Percentiles rank a stretch among this genome's conserved stretches.
phyloP scores from a whole-genome alignment of 2,329 filamentous ascomycete genomes.

The Corinectria fuckeliana region DNA sequence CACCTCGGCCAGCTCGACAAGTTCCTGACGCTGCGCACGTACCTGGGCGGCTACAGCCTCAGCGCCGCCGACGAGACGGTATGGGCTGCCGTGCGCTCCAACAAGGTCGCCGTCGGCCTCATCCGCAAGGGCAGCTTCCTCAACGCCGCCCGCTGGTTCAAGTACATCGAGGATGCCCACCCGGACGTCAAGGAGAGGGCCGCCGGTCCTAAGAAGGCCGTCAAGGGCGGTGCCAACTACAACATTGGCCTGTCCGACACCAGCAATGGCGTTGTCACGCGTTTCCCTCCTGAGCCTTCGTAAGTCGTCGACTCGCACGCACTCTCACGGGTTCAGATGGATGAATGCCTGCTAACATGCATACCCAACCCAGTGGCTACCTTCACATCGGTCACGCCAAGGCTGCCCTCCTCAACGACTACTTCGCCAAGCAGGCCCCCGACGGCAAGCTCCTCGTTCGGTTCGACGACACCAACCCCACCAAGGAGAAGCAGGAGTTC shows the following conservation, averaged over 20 bases:
- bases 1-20: conserved; percentile 80
- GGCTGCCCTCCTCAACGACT: conserved; percentile 91
- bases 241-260: conserved; percentile 86
- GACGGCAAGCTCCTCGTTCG: conserved; percentile 89
- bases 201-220: conserved; percentile 63
- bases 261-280: conserved; percentile 86
- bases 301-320: conserved; percentile 51
- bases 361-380: conserved; percentile 66
- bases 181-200: conserved; percentile 76
- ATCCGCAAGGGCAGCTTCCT: conserved; percentile 78
- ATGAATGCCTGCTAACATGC: conserved; percentile 24
- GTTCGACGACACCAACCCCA: conserved; percentile 97
- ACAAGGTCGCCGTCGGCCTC: conserved; percentile 82
- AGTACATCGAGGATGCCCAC: conserved; percentile 81
- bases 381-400: conserved; percentile 97
- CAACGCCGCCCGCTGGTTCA: conserved; percentile 87
- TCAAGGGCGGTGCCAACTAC: conserved; percentile 82
- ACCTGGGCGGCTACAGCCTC: conserved; percentile 81
- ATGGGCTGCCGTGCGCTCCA: conserved; percentile 83
- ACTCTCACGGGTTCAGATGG: too few relatives aligned
- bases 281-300: conserved; percentile 94
- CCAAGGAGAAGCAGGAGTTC: conserved; percentile 96
- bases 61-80: conserved; percentile 80
- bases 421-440: conserved; percentile 94
- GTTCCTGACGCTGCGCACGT: conserved; percentile 85